Evolutionary conservation across 306 rosid species (phyloP).

Genomic region (Acacia acuminata): DNA sequence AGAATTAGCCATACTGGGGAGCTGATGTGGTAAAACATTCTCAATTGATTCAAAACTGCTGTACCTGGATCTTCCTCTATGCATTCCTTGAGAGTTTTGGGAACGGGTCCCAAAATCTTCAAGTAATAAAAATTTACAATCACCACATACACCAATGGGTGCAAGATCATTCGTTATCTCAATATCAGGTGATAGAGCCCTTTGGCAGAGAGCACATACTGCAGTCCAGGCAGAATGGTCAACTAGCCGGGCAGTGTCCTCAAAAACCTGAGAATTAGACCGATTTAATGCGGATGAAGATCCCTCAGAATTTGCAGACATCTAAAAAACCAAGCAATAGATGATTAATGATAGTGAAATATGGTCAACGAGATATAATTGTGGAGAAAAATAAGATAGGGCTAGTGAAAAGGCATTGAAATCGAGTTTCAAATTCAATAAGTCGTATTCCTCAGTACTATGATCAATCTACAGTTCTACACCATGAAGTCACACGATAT

Average conservation of each 20-base stretch:
- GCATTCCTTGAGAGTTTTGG: conserved; percentile 43
- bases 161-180: conserved; percentile 50
- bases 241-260: conserved; percentile 19
- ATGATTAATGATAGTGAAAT: conserved; percentile 20
- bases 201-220: conserved; percentile 67
- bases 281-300: conserved; percentile 36
- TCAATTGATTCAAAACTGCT: conserved; percentile 71
- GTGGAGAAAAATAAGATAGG: neutral
- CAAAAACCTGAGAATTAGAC: conserved; percentile 31
- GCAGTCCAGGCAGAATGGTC: conserved; percentile 41
- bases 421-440: neutral
- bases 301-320: conserved; percentile 52
- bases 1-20: conserved; percentile 47
- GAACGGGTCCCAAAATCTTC: conserved; percentile 64
- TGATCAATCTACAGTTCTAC: neutral
- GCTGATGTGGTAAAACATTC: conserved; percentile 50
- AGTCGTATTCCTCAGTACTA: neutral
- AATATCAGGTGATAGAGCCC: conserved; percentile 50
- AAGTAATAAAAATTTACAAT: conserved; percentile 81
- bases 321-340: conserved; percentile 44
- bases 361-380: conserved; percentile 3
- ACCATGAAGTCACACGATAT: conserved; percentile 12
- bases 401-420: neutral
- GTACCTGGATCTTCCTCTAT: conserved; percentile 63
- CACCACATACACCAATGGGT: conserved; percentile 61